Base-by-base conservation (phyloP, 1,284 basidiomycete genomes). In the Flammula alnicola region DNA sequence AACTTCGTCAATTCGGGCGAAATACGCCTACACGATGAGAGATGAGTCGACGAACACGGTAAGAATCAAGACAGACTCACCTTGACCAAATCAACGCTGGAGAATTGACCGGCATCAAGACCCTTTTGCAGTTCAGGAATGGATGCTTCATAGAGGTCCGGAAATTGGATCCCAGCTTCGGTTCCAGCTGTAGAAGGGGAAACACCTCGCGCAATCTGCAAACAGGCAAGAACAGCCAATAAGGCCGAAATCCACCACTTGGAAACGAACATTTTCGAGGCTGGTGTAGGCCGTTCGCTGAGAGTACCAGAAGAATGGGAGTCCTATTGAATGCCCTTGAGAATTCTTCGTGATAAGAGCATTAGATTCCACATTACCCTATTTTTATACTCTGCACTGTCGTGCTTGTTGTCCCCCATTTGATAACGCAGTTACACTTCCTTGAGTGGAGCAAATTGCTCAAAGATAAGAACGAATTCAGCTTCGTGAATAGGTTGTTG, bases 1-100 rank as follows among this genome's bases (percentile, higher is more conserved):
- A 33, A 87, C 86, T 63, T 89, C 85, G 6, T 83, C 78, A 37
- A 88, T 86, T 4, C 86, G 75, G 3, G 82, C 78, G 45, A 86
- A 76, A 61, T 89, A 88, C 0, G 85, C 83, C 81, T 82, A 35
- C 2, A 35, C 4, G 7, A 19, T 29, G 10, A 37, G 12, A 23
- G 17, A 14, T 48, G n/a, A n/a, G n/a, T n/a, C n/a, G n/a, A n/a
- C n/a, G n/a, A n/a, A n/a, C n/a, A n/a, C n/a, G 11, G 5, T 30
- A 30, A 20, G n/a, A 5, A 8, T 10, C 6, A 39, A 37, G 8
- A 14, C 26, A 27, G 29, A 56, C 64, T 19, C 35, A 80, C 84
- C 70, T 84, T 82, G 31, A 88, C 78, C 0, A 88, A 73, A 58
- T 86, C 80, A 1, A 84, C 80, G 51, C 82, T 85, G 2, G 77